Percentiles rank a stretch among this genome's conserved stretches.
Conservation (phyloP, 164 flowering plant species). For the Vitis cinerea region DNA sequence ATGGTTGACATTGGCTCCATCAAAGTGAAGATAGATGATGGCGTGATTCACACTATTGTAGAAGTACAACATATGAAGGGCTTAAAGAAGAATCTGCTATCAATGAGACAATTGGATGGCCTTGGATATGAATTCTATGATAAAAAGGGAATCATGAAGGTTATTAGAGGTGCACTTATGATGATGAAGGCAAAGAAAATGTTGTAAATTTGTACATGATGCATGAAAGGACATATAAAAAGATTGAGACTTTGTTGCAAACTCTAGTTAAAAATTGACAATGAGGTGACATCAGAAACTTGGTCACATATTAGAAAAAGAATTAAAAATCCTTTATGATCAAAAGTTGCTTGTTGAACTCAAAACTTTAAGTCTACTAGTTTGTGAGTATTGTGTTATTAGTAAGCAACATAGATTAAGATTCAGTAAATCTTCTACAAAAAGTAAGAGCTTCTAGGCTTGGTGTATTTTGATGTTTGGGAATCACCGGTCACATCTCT, state of each 20-base stretch:
- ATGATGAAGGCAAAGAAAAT: background rate
- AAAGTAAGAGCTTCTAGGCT: background rate
- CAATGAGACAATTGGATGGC: no score
- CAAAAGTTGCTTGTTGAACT: conserved; percentile 1
- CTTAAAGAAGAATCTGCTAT: no score
- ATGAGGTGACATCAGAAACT: conserved; percentile 12
- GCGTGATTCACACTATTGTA: background rate
- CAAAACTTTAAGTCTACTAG: background rate
- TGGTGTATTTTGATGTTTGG: conserved; percentile 9
- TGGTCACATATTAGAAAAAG: conserved; percentile 16
- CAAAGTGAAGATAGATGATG: conserved; percentile 11
- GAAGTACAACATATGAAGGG: no score
- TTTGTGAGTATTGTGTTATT: conserved; percentile 16
- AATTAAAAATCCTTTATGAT: conserved; percentile 9
- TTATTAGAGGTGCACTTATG: no score
- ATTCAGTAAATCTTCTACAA: background rate
- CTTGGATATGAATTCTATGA: no score
- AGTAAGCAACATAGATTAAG: conserved; percentile 15
- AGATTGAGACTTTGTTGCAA: conserved; percentile 5
- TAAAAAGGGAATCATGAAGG: no score
- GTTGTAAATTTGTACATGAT: conserved; percentile 11
- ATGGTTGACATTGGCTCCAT: conserved; percentile 5
- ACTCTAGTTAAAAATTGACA: conserved; percentile 1
- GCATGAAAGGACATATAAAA: conserved; percentile 2
- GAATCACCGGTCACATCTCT: conserved; percentile 7